These are phyloP conservation scores for Yamadazyma dushanensis DNA, from an alignment of 1,139 yeast species.

Conservation along the genomic window DNA sequence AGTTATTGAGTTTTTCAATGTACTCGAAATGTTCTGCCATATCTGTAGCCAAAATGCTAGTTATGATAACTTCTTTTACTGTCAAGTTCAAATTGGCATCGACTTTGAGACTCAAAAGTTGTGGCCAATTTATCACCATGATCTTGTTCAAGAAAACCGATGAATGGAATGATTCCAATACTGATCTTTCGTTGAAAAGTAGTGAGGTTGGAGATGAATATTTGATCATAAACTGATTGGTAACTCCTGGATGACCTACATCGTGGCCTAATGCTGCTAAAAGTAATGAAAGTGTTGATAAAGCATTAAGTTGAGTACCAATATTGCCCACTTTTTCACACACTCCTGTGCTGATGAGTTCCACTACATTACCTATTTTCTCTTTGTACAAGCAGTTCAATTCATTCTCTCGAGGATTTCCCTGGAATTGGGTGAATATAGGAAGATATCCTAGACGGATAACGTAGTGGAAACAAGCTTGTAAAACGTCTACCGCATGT, in stretches of 20 bases:
- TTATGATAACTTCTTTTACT: conserved; percentile 36
- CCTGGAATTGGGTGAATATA: conserved; percentile 34
- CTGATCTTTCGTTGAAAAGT: conserved; percentile 64
- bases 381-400: conserved; percentile 16
- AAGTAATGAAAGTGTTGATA: conserved; percentile 59
- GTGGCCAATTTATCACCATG: conserved; percentile 65
- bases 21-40: conserved; percentile 89
- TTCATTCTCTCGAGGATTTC: conserved; percentile 31
- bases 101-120: conserved; percentile 28
- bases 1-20: conserved; percentile 45
- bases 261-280: conserved; percentile 94
- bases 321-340: conserved; percentile 4
- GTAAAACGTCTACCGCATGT: conserved; percentile 94
- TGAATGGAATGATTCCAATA: conserved; percentile 84
- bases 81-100: conserved; percentile 17
- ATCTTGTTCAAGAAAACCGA: conserved; percentile 63
- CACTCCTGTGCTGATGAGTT: conserved; percentile 11
- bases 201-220: conserved; percentile 66
- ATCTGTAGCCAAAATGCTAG: conserved; percentile 80
- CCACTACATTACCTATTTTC: conserved; percentile 19
- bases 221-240: conserved; percentile 68
- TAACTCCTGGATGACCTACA: conserved; percentile 94
- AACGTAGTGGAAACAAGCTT: conserved; percentile 75
- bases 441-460: conserved; percentile 50
- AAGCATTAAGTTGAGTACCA: conserved; percentile 32